Percentiles rank a stretch among this genome's conserved stretches.
These are phyloP conservation scores for Pseudogymnoascus sp. DNA, from an alignment of 2,329 filamentous ascomycete species.

Conservation along the genomic window DNA sequence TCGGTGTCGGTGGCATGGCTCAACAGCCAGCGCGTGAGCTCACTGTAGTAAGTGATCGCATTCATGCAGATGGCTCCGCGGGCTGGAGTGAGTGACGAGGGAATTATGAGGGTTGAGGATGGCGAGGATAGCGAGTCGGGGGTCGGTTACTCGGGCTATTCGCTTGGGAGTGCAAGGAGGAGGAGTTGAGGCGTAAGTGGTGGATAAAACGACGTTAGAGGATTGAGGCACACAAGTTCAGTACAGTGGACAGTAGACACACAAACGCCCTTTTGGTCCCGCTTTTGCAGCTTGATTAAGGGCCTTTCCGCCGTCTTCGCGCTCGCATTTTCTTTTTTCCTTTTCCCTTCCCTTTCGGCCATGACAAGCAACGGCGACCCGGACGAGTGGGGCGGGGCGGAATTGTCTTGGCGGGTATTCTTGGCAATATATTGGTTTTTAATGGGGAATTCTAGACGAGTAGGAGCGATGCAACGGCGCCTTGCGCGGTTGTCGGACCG, in stretches of 20 bases:
- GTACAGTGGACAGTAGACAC: not conserved
- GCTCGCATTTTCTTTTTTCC: slow-evolving; percentile 8
- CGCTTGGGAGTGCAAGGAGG: not conserved
- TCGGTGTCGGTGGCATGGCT: slow-evolving; percentile 27
- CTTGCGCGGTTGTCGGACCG: not conserved
- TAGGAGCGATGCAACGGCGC: not conserved
- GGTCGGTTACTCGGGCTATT: not conserved
- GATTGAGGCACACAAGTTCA: not conserved
- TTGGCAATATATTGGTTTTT: not conserved
- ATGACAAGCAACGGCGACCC: not conserved
- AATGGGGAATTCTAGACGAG: not conserved
- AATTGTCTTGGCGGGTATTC: not conserved
- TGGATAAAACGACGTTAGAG: slow-evolving; percentile 1
- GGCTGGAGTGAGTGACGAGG: not conserved
- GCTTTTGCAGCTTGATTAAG: slow-evolving; percentile 7
- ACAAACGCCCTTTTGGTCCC: slow-evolving; percentile 5
- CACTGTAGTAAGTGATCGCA: slow-evolving; percentile 24
- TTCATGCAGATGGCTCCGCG: slow-evolving; percentile 25
- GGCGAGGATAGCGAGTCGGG: not conserved
- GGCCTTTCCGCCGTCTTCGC: not conserved
- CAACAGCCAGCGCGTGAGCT: slow-evolving; percentile 26
- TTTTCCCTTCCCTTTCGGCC: not conserved
- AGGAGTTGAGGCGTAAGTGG: not conserved
- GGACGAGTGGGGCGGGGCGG: slow-evolving; percentile 8
- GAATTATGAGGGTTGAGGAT: not conserved